Percentiles rank a stretch among this genome's conserved stretches.
These are phyloP conservation scores for Ophiostoma perfectum DNA, from an alignment of 2,329 filamentous ascomycete genomes.

Conservation along the genomic window DNA sequence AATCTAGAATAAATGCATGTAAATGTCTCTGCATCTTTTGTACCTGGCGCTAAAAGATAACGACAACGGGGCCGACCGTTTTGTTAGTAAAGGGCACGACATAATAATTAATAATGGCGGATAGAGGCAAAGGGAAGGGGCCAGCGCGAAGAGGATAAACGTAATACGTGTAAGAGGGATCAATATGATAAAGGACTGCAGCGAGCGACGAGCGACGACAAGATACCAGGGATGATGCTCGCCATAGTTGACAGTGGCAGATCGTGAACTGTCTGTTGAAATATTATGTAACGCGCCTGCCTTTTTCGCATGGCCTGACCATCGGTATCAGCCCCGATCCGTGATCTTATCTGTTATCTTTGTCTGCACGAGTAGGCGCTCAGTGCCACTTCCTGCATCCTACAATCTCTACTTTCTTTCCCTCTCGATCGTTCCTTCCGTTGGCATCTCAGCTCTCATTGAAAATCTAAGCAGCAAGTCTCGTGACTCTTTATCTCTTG, in stretches of 20 bases:
- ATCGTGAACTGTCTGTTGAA: not conserved
- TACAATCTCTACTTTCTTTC: not conserved
- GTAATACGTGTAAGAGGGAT: not conserved
- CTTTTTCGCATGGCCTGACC: not conserved
- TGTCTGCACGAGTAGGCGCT: not conserved
- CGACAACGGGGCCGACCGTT: not conserved
- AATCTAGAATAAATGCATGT: not conserved
- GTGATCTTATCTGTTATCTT: conserved; percentile 12
- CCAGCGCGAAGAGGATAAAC: not conserved
- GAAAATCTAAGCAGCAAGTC: too few relatives aligned
- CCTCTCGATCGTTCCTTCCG: not conserved
- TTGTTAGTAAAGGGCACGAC: conserved; percentile 12
- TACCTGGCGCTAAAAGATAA: conserved; percentile 10
- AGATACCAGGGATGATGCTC: too few relatives aligned
- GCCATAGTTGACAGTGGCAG: not conserved
- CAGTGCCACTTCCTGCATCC: not conserved
- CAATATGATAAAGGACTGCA: not conserved
- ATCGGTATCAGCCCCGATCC: not conserved
- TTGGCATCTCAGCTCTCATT: too few relatives aligned
- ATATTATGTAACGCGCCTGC: conserved; percentile 5
- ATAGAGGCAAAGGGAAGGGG: not conserved
- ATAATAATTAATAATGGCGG: not conserved
- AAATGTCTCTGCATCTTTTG: not conserved
- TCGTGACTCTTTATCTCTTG: not conserved
- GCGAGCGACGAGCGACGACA: too few relatives aligned